These are phyloP conservation scores for Fusarium phyllophilum DNA, from an alignment of 2,329 filamentous ascomycete species.

Conservation along the genomic window DNA sequence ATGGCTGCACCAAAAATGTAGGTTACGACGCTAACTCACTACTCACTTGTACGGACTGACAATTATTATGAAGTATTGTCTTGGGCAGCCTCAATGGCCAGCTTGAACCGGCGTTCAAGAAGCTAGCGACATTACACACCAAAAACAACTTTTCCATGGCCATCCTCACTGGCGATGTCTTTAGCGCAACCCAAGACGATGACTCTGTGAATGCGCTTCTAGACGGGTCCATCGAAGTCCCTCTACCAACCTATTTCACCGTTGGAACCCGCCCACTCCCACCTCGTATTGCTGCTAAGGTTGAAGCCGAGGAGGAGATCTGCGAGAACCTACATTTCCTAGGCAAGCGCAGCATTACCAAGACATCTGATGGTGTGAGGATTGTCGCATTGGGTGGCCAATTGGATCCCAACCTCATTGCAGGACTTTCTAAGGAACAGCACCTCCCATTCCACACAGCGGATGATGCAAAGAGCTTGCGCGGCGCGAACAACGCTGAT, in stretches of 20 bases:
- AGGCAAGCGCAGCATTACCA: conserved; percentile 86
- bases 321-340: conserved; percentile 93
- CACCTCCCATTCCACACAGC: conserved; percentile 81
- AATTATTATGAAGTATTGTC: conserved; percentile 69
- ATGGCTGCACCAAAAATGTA: conserved; percentile 64
- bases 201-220: conserved; percentile 72
- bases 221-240: conserved; percentile 75
- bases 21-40: conserved; percentile 19
- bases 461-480: conserved; percentile 78
- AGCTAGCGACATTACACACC: conserved; percentile 80
- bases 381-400: conserved; percentile 88
- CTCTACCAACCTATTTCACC: conserved; percentile 91
- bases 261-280: conserved; percentile 81
- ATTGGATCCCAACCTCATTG: conserved; percentile 69
- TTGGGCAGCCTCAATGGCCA: conserved; percentile 85
- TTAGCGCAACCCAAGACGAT: conserved; percentile 69
- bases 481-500: conserved; percentile 81
- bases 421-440: conserved; percentile 74
- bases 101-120: conserved; percentile 79
- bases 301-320: conserved; percentile 78
- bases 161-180: conserved; percentile 85
- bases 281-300: conserved; percentile 72
- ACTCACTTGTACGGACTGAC: conserved; percentile 8
- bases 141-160: conserved; percentile 92
- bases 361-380: conserved; percentile 87